Evolutionary conservation across 441 rosid species (phyloP).

Genomic region (Aleurites moluccanus): DNA sequence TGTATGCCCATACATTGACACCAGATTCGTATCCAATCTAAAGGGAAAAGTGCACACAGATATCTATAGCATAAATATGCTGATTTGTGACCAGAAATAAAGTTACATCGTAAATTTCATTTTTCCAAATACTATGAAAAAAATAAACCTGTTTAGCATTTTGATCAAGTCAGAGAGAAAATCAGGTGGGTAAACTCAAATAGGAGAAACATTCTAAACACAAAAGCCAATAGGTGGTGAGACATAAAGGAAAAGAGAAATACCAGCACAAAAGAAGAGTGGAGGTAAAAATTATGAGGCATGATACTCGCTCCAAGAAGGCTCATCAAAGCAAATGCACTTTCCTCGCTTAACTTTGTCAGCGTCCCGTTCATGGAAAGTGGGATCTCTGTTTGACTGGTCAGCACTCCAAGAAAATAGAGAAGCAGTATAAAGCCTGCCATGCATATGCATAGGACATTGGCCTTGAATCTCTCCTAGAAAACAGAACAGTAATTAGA

Average conservation of each 20-base stretch:
- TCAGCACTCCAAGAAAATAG: slow-evolving; percentile 69
- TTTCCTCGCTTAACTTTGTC: slow-evolving; percentile 68
- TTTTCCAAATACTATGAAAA: slow-evolving; percentile 4
- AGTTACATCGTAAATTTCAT: not conserved
- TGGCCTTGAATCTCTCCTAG: slow-evolving; percentile 71
- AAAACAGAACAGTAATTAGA: slow-evolving; percentile 21
- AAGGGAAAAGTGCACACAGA: not conserved
- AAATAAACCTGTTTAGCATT: not conserved
- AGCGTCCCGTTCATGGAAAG: slow-evolving; percentile 54
- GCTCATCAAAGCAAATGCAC: slow-evolving; percentile 83
- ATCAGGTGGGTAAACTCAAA: not conserved
- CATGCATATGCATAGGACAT: slow-evolving; percentile 46
- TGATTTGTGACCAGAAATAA: not conserved
- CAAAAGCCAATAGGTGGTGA: not conserved
- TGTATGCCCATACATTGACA: not conserved
- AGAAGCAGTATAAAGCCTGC: slow-evolving; percentile 60
- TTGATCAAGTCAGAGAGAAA: not conserved
- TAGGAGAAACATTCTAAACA: not conserved
- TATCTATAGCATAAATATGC: not conserved
- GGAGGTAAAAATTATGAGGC: slow-evolving; percentile 98
- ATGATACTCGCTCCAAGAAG: slow-evolving; percentile 96
- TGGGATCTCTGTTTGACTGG: slow-evolving; percentile 81
- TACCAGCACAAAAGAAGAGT: slow-evolving; percentile 89
- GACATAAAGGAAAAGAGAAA: slow-evolving; percentile 21
- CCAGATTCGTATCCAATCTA: not conserved